Evolutionary conservation across 345 rosid species (phyloP).

Genomic region (Cardamine resedifolia): DNA sequence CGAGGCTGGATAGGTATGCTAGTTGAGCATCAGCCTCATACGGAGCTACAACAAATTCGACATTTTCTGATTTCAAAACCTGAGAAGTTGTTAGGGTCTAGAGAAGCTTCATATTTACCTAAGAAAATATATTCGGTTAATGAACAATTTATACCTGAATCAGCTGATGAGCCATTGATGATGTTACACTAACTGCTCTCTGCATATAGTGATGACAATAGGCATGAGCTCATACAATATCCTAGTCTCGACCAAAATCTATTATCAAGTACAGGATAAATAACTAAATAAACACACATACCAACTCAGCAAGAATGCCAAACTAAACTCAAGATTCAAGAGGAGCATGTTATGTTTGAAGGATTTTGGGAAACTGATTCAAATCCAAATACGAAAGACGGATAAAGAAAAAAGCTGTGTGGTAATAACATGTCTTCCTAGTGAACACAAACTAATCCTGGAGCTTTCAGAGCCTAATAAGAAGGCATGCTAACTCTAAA

Average conservation of each 20-base stretch:
- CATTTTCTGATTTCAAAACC: constrained; percentile 68
- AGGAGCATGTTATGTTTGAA: not conserved
- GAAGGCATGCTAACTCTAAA: not conserved
- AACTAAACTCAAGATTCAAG: constrained; percentile 5
- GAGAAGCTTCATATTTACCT: constrained; percentile 4
- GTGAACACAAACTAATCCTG: not conserved
- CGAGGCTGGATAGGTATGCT: constrained; percentile 70
- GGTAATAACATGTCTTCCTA: not conserved
- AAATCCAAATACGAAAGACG: not conserved
- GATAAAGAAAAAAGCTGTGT: not conserved
- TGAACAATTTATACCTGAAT: constrained; percentile 55
- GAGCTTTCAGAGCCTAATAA: not conserved
- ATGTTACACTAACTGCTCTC: constrained; percentile 82
- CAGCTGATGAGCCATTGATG: constrained; percentile 73
- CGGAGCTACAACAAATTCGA: constrained; percentile 92
- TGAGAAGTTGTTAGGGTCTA: constrained; percentile 40
- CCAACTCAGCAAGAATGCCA: not conserved
- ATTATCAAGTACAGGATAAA: constrained; percentile 1
- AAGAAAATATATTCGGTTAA: not conserved
- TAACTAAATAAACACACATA: not conserved
- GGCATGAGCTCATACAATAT: constrained; percentile 13
- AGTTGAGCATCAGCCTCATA: constrained; percentile 98
- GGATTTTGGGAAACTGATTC: not conserved
- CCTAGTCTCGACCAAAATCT: not conserved
- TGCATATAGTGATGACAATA: constrained; percentile 31